phyloP scores from a whole-genome alignment of 1,139 yeast genomes.

The Blastobotrys arbuscula region DNA sequence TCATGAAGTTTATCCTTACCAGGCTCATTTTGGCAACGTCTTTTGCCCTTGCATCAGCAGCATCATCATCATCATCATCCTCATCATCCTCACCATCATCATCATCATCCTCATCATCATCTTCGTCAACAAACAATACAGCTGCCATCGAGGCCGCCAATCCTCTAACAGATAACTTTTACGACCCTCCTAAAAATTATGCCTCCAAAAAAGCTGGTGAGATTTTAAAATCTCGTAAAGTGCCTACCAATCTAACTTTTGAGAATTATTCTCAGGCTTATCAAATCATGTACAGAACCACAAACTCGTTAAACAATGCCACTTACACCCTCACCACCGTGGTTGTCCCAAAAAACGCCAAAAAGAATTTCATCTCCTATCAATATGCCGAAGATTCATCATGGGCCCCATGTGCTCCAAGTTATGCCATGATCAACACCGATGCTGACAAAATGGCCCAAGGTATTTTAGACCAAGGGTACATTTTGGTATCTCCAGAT shows the following conservation, averaged over 20 bases:
- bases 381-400: constrained; percentile 31
- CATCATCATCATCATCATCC: background rate
- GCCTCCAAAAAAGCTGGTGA: constrained; percentile 18
- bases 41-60: background rate
- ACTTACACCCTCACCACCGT: constrained; percentile 27
- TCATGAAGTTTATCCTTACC: too few relatives aligned
- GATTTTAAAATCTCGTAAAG: constrained; percentile 12
- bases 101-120: background rate
- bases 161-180: constrained; percentile 17
- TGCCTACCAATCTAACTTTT: constrained; percentile 1
- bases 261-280: constrained; percentile 17
- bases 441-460: constrained; percentile 11
- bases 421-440: constrained; percentile 18
- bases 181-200: constrained; percentile 20
- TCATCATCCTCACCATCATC: background rate
- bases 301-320: constrained; percentile 21
- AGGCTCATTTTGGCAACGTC: background rate
- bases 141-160: background rate
- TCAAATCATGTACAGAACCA: constrained; percentile 23
- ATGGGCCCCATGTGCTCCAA: constrained; percentile 29
- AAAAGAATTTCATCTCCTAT: constrained; percentile 23
- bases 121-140: background rate
- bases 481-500: constrained; percentile 21
- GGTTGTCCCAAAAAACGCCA: constrained; percentile 23
- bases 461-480: constrained; percentile 18